A percentile compares a stretch with the other conserved stretches of the same genome.
phyloP scores from a whole-genome alignment of 2,329 filamentous ascomycete genomes.

The Trichoderma semiorbis region DNA sequence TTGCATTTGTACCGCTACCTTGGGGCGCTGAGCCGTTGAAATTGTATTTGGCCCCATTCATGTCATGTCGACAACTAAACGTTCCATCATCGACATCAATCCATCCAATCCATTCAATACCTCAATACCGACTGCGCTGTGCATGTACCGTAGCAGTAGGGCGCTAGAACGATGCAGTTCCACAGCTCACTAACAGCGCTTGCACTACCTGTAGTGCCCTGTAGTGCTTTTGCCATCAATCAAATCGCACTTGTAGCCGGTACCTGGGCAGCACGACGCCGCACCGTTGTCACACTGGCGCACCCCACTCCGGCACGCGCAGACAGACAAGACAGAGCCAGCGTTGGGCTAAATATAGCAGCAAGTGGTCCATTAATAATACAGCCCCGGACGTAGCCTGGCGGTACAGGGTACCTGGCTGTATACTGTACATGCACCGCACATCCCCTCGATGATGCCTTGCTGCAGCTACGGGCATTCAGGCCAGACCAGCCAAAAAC shows the following conservation, averaged over 20 bases:
- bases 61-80: not conserved
- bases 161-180: not conserved
- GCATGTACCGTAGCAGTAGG: not conserved
- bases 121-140: not conserved
- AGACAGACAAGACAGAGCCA: not conserved
- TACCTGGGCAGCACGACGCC: not conserved
- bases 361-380: conserved; percentile 8
- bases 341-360: conserved; percentile 9
- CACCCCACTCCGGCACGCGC: not conserved
- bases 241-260: not conserved
- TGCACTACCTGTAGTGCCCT: not conserved
- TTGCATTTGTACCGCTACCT: not conserved
- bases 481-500: not conserved
- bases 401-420: conserved; percentile 1
- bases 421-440: not conserved
- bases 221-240: not conserved
- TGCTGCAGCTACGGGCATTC: conserved; percentile 2
- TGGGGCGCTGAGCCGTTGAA: not conserved
- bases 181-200: not conserved
- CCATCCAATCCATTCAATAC: not conserved
- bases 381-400: not conserved
- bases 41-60: not conserved
- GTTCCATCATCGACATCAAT: not conserved
- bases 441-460: not conserved
- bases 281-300: not conserved